Base-by-base conservation (phyloP, 2,329 filamentous ascomycete species). In the Alternaria metachromatica region DNA sequence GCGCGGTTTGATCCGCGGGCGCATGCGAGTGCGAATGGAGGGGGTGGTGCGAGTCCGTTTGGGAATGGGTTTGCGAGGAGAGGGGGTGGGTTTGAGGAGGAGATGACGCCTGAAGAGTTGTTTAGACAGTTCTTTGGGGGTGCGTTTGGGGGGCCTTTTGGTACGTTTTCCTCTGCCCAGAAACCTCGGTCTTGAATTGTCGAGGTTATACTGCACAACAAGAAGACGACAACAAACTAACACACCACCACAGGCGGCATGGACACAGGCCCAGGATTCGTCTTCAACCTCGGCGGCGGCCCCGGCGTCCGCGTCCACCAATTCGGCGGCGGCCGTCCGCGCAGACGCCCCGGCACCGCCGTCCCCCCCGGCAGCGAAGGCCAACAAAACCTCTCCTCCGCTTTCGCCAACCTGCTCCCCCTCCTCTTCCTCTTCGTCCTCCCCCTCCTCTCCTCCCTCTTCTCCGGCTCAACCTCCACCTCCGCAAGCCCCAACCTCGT, bases 121-220 rank as follows among this genome's bases (percentile, higher is more conserved):
- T 99, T 99, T 83, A 90, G 95, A 78, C 89, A 95, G 67, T 99
- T 99, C 87, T 99, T 99, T 84, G 93, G 93, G 51, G 94, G 92
- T 45, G 90, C 88, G 12, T 79, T 79, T 51, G 89, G 91, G 62
- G 89, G 89, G 57, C 87, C 87, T 15, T 90, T 92, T 76, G 91
- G 91, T 83, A 87, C 82, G 80, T 76, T 12, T 60, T 20, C 49
- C 18, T 18, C 9, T 13, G 15, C 9, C 26, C 8, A 20, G 43
- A 58, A 11, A 41, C 3, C 2, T 6, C 9, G 21, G 18, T 25
- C 48, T 10, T 45, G 25, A 18, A 1, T n/a, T n/a, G 45, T 41
- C 23, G 43, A 0, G 5, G 12, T 15, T 6, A 18, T 15, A 25
- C 6, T 41, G 44, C 12, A 56, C 46, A 59, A 44, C 21, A 21